A percentile compares a stretch with the other conserved stretches of the same genome.
These are phyloP conservation scores for Solanum bulbocastanum DNA, from an alignment of 257 asterid genomes.

Conservation along the genomic window DNA sequence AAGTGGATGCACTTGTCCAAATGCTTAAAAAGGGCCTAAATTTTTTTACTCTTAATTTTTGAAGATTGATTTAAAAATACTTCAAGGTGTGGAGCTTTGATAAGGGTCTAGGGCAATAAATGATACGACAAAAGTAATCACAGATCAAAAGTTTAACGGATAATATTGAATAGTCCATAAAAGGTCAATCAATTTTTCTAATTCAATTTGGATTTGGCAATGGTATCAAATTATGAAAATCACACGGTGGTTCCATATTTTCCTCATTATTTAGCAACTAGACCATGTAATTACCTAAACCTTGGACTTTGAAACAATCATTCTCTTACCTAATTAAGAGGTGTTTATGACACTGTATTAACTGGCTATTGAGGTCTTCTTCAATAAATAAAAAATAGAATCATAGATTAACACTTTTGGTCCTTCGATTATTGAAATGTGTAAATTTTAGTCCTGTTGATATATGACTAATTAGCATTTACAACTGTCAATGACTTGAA, in stretches of 20 bases:
- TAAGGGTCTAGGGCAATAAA: not conserved
- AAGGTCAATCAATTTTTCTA: too few species aligned
- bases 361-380: not conserved
- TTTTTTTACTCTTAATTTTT: not conserved
- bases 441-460: too few species aligned
- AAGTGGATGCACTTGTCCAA: not conserved
- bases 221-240: not conserved
- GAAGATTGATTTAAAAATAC: not conserved
- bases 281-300: not conserved
- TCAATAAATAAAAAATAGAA: not conserved
- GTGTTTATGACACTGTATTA: not conserved
- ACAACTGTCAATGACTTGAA: too few species aligned
- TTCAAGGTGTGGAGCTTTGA: not conserved
- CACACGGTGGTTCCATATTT: not conserved
- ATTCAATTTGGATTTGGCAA: not conserved
- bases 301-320: not conserved
- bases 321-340: not conserved
- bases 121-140: too few species aligned
- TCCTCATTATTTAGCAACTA: not conserved
- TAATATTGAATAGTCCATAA: too few species aligned
- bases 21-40: not conserved
- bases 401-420: not conserved
- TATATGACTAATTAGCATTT: too few species aligned
- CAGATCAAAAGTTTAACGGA: not conserved
- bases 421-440: not conserved